Evolutionary conservation across 2,329 filamentous ascomycete species (phyloP).

Genomic region (Talaromyces atroroseus): DNA sequence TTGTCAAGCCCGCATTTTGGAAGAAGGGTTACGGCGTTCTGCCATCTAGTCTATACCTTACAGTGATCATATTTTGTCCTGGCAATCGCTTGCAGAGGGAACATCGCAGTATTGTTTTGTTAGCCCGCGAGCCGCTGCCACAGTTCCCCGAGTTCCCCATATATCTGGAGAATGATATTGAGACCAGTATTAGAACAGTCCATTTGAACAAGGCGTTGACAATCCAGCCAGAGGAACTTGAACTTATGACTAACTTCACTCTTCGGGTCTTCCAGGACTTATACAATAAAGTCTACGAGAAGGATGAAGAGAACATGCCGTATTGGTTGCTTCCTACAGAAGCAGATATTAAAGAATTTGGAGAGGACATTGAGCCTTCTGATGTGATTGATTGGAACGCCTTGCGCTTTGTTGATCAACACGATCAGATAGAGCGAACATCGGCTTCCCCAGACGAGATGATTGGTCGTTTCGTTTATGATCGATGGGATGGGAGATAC

Average conservation of each 20-base stretch:
- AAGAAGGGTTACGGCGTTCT: slow-evolving; percentile 35
- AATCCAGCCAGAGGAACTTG: slow-evolving; percentile 40
- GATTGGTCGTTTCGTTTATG: slow-evolving; percentile 49
- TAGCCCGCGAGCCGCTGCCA: slow-evolving; percentile 64
- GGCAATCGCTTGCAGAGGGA: slow-evolving; percentile 53
- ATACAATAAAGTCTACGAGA: slow-evolving; percentile 80
- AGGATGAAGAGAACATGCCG: slow-evolving; percentile 58
- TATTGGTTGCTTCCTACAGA: slow-evolving; percentile 72
- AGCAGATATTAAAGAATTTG: slow-evolving; percentile 8
- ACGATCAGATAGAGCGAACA: slow-evolving; percentile 44
- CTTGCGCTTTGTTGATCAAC: slow-evolving; percentile 31
- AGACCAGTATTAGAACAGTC: slow-evolving; percentile 53
- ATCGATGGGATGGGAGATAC: slow-evolving; percentile 52
- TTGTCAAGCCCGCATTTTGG: slow-evolving; percentile 75
- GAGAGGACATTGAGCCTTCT: slow-evolving; percentile 6
- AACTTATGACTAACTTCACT: slow-evolving; percentile 65
- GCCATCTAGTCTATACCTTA: slow-evolving; percentile 56
- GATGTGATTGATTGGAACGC: slow-evolving; percentile 42
- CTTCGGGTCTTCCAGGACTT: slow-evolving; percentile 72
- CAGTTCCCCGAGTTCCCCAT: slow-evolving; percentile 63
- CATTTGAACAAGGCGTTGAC: slow-evolving; percentile 34
- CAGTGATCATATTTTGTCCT: slow-evolving; percentile 54
- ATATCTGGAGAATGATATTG: slow-evolving; percentile 61
- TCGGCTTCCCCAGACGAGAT: slow-evolving; percentile 38
- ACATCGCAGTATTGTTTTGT: slow-evolving; percentile 61